Percentiles rank a stretch among this genome's conserved stretches.
Evolutionary conservation across 176 grass and related monocot genomes (phyloP).

Genomic region (Miscanthus lutarioriparius): DNA sequence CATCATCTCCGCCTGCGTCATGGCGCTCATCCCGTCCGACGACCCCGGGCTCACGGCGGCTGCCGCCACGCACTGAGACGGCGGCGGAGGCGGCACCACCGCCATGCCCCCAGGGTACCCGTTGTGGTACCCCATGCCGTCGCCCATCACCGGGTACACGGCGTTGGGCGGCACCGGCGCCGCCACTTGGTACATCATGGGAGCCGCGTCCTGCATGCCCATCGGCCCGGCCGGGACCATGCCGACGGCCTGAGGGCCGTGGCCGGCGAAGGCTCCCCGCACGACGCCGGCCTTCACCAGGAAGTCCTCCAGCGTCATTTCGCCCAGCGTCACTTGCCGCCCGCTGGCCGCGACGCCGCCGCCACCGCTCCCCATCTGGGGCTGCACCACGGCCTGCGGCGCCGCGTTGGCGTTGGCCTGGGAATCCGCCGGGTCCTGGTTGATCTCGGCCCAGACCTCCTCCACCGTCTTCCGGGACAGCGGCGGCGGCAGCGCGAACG

Average conservation of each 20-base stretch:
- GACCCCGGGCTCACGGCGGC: slow-evolving; percentile 51
- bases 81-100: slow-evolving; percentile 37
- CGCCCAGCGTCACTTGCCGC: slow-evolving; percentile 65
- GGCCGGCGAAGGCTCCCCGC: slow-evolving; percentile 22
- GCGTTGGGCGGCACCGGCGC: slow-evolving; percentile 13
- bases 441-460: slow-evolving; percentile 90
- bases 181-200: slow-evolving; percentile 41
- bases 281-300: slow-evolving; percentile 84
- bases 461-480: slow-evolving; percentile 87
- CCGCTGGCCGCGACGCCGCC: neutral
- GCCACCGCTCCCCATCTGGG: slow-evolving; percentile 13
- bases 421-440: neutral
- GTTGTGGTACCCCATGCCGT: slow-evolving; percentile 44
- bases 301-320: slow-evolving; percentile 98
- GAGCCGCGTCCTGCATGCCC: slow-evolving; percentile 20
- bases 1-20: slow-evolving; percentile 55
- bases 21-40: slow-evolving; percentile 50
- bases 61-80: slow-evolving; percentile 10
- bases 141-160: slow-evolving; percentile 43
- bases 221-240: slow-evolving; percentile 37
- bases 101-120: slow-evolving; percentile 38
- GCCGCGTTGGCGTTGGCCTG: neutral
- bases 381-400: slow-evolving; percentile 32
- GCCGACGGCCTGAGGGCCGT: slow-evolving; percentile 9
- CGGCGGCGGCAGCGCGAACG: slow-evolving; percentile 55